Percentiles rank a stretch among this genome's conserved stretches.
Evolutionary conservation across 371 early-diverging fungal species (phyloP).

Genomic region (Sporodiniella umbellata): DNA sequence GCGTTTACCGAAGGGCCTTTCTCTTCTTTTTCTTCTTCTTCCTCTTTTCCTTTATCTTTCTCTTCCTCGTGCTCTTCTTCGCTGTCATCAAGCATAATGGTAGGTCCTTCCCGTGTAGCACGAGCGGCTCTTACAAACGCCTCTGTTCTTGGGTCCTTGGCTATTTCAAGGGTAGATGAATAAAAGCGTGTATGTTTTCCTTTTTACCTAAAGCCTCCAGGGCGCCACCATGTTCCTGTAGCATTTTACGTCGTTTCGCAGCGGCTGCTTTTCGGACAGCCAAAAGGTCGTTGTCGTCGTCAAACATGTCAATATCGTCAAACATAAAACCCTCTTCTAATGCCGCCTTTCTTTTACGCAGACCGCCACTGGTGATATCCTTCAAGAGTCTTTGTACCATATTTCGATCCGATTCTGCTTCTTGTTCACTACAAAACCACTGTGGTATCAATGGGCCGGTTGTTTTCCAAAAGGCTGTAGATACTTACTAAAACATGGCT

Average conservation of each 20-base stretch:
- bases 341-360: constrained; percentile 37
- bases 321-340: constrained; percentile 32
- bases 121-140: constrained; percentile 47
- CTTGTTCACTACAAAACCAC: constrained; percentile 20
- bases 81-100: too few relatives aligned
- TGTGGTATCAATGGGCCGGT: background rate
- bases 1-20: too few relatives aligned
- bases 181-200: constrained; percentile 1
- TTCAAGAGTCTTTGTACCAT: constrained; percentile 38
- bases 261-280: constrained; percentile 33
- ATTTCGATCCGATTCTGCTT: constrained; percentile 38
- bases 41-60: too few relatives aligned
- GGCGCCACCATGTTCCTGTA: constrained; percentile 21
- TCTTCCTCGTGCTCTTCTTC: too few relatives aligned
- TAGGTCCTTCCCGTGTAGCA: constrained; percentile 21
- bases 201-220: constrained; percentile 30
- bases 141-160: constrained; percentile 37
- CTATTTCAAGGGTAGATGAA: constrained; percentile 3
- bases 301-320: constrained; percentile 40
- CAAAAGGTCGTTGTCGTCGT: constrained; percentile 36
- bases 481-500: constrained; percentile 32
- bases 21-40: too few relatives aligned
- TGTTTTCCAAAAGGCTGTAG: background rate
- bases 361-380: constrained; percentile 44
- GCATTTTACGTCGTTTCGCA: constrained; percentile 29